Conservation (phyloP, 257 asterid genomes). For the Asclepias syriaca region DNA sequence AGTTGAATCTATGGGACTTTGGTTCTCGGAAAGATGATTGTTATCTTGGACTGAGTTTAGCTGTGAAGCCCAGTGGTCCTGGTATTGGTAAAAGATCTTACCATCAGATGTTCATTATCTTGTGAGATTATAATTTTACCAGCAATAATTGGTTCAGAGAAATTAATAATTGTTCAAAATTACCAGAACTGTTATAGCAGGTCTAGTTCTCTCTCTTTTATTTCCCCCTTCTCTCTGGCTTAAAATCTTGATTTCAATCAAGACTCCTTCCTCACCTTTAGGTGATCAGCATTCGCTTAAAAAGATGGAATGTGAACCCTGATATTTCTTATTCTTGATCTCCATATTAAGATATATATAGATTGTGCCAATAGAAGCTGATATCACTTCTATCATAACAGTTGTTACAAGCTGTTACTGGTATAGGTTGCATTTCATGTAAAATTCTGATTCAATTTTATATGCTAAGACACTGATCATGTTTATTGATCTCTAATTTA, state of each 20-base stretch:
- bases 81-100: constrained; percentile 45
- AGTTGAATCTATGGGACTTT: constrained; percentile 89
- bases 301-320: neutral
- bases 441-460: neutral
- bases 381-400: neutral
- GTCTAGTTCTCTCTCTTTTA: too few species aligned
- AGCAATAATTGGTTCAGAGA: neutral
- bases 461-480: neutral
- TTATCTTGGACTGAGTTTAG: constrained; percentile 92
- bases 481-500: neutral
- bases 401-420: neutral
- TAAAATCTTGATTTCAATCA: neutral
- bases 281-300: neutral
- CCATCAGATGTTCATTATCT: constrained; percentile 1
- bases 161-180: neutral
- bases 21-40: constrained; percentile 67
- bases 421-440: neutral
- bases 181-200: neutral
- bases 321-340: neutral
- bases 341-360: neutral
- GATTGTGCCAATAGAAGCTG: neutral
- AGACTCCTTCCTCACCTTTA: neutral
- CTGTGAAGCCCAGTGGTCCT: constrained; percentile 77
- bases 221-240: neutral
- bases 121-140: constrained; percentile 2